Conservation (phyloP, 108 stramenopile species). For the Nitzschia inconspicua region DNA sequence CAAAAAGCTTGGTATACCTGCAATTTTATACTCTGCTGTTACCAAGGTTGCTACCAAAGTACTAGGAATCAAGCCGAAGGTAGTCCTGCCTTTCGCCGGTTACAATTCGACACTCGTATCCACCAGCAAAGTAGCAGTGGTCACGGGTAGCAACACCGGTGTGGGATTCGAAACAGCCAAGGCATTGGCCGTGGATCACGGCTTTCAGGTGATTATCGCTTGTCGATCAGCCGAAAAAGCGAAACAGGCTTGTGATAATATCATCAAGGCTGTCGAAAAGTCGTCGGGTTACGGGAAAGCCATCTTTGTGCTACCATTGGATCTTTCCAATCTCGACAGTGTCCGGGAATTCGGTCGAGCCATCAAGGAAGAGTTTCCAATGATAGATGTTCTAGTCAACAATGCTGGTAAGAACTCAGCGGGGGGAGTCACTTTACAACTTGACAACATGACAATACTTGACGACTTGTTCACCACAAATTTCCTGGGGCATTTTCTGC, state of each 20-base stretch:
- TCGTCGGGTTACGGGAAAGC: conserved; percentile 20
- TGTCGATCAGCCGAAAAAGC: conserved; percentile 66
- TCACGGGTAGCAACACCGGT: conserved; percentile 60
- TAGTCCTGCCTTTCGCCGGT: no score
- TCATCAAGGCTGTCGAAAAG: no score
- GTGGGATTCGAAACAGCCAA: conserved; percentile 58
- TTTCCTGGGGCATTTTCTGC: conserved; percentile 61
- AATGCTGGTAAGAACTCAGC: conserved; percentile 66
- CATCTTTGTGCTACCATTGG: conserved; percentile 32
- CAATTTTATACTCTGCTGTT: no score
- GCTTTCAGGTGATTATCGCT: conserved; percentile 53
- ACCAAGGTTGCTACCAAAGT: no score
- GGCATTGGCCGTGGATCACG: conserved; percentile 37
- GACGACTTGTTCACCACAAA: conserved; percentile 62
- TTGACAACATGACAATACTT: no score
- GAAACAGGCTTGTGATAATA: conserved; percentile 31
- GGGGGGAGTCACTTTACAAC: conserved; percentile 1
- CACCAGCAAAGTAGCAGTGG: conserved; percentile 41
- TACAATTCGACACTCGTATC: no score
- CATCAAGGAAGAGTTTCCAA: conserved; percentile 26
- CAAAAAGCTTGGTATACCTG: no score
- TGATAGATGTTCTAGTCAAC: conserved; percentile 52
- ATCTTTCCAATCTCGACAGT: conserved; percentile 39
- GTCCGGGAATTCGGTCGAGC: conserved; percentile 35
- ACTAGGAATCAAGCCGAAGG: no score